Base-by-base conservation (phyloP, 768 basidiomycete genomes). In the Rhodotorula taiwanensis region DNA sequence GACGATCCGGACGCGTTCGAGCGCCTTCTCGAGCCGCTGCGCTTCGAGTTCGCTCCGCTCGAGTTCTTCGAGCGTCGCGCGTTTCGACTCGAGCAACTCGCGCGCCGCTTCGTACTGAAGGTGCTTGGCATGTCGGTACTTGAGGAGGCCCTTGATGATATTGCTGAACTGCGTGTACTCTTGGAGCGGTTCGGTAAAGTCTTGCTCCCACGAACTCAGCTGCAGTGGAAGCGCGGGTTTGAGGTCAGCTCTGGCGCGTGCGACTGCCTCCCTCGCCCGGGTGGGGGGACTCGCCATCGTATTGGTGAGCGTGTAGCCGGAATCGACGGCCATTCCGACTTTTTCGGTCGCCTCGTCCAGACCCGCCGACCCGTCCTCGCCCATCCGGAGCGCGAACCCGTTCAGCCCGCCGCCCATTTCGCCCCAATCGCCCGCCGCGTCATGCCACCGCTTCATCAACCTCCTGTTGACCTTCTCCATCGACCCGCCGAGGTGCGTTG, bases 31-130 rank as follows among this genome's bases (percentile, higher is more conserved):
- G 52, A 99, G 78, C 58, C 95, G 80, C 59, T 83, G 83, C 11
- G 95, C 91, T 75, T 98, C 95, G 43, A 81, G 79, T 76, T 99
- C 95, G 62, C 86, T 91, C 77, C 86, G 89, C 76, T 98, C 95
- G 27, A 95, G 80, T 49, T 93, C 88, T 56, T 86, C 89, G 56
- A 99, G 78, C 70, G 84, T 81, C 71, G 88, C 89, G 59, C 85
- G 84, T 76, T 90, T 94, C 20, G 79, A 78, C 69, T 92, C 92
- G 18, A 99, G 79, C 30, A 81, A 70, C 74, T 97, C 93, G 75
- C 94, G 88, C 6, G 95, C 94, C 83, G 95, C 88, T 77, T 99
- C 95, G 72, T 86, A 93, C 75, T 99, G 95, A 13, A 92, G 87
- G 67, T 99, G 92, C 77, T 98, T 98, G 77, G 93, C 91, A 74